Base-by-base conservation (phyloP, 2,329 filamentous ascomycete genomes). In the Sporothrix curviconia region DNA sequence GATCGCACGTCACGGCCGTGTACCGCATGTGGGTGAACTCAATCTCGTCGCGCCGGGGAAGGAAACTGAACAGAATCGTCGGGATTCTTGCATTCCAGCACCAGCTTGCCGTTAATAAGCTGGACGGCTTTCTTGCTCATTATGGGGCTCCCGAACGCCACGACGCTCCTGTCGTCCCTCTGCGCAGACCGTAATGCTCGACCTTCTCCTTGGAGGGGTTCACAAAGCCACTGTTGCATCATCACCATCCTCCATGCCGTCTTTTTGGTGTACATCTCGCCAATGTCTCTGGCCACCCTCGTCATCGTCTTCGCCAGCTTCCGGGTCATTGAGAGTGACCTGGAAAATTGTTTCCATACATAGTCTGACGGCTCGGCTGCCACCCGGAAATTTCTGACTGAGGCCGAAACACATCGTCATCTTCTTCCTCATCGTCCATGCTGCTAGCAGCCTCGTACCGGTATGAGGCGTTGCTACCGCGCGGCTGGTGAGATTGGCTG, bases 61-160 rank as follows among this genome's bases (percentile, higher is more conserved):
- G 76, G 74, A 99, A 99, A 70, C 91, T 96, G 80, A 97, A 95
- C 40, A 99, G 78, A 64, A 97, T 99, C 0, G 94, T 99, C 0
- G 95, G 94, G 64, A 99, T 99, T n/a, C 75, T 99, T 99, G 79
- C 94, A 97, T 75, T 99, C 94, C 47, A 99, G 79, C 59, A 99
- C 92, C 55, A 99, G 85, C 73, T 99, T 92, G 68, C 94, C 94
- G 69, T 99, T 97, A 79, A 97, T 95, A 44, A 99, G 82, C 66
- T 90, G 86, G 56, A 99, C 94, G 71, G 97, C 92, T 69, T 95
- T 96, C 72, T 86, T 94, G 11, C 87, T 84, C 83, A 92, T 92
- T n/a, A 66, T 96, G 90, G 3, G 90, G 90, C 30, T 87, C 82
- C 63, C 92, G 84, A 28, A 92, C 90, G 57, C 94, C 94, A 66